Base-by-base conservation (phyloP, 164 flowering plant genomes). In the Liriodendron chinense region DNA sequence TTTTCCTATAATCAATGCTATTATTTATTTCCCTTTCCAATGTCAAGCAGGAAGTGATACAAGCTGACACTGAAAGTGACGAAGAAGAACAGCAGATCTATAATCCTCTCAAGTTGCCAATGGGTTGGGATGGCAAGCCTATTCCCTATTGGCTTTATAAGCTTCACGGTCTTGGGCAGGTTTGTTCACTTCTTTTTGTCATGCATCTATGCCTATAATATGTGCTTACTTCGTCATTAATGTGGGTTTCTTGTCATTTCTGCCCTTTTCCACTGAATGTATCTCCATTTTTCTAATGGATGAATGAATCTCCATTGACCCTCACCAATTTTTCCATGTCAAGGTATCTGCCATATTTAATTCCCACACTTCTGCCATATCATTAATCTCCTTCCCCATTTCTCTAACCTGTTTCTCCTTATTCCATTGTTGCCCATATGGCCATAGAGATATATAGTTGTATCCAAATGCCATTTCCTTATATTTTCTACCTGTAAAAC, bases 161-260 rank as follows among this genome's bases (percentile, higher is more conserved):
- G 85, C 98, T 96, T 83, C 98, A 96, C 85, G 99, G 98, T 74
- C 98, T 96, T 79, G 99, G 97, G 24, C 98, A 96, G 98, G 97
- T 94, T 81, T 47, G 69, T 26, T 16, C 26, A 18, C 14, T 63
- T n/a, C 18, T 9, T 22, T 48, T 43, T 24, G 3, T 26, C 49
- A 26, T 67, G 67, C 10, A 28, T 7, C 47, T 25, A 26, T 26
- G 26, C 26, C 20, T 26, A 2, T 16, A 16, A 26, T 67, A 14
- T 67, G 14, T 64, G 22, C 24, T 23, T 23, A 0, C 24, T 23
- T 3, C 10, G 25, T 64, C 24, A 12, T 67, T 26, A 13, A 1
- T 28, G 47, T 18, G 47, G 2, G 1, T 26, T 67, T 26, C 47
- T 16, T 67, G 69, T 4, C 69, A 12, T 14, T 34, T 67, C 7